phyloP scores from a whole-genome alignment of 2,329 filamentous ascomycete species.

The Calonectria crousiana region DNA sequence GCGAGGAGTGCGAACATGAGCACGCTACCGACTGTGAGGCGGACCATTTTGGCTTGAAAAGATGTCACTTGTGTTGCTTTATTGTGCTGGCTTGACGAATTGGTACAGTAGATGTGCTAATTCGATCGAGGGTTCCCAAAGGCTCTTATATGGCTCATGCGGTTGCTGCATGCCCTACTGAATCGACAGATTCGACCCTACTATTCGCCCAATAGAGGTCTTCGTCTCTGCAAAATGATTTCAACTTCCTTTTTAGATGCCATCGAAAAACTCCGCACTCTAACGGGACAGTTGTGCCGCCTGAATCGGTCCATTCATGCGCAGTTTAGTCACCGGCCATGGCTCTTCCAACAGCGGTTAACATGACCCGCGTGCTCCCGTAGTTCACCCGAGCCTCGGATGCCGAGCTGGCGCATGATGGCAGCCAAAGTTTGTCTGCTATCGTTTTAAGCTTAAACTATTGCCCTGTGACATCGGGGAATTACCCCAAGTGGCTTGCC shows the following conservation, averaged over 20 bases:
- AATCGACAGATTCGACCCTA: background rate
- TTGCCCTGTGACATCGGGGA: background rate
- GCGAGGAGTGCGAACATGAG: background rate
- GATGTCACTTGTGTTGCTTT: background rate
- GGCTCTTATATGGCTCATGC: background rate
- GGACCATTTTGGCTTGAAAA: background rate
- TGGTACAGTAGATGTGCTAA: no score
- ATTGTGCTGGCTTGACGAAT: background rate
- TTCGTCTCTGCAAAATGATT: background rate
- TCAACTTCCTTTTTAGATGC: background rate
- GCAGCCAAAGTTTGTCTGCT: background rate
- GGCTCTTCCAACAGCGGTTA: background rate
- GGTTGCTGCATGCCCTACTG: background rate
- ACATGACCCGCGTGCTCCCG: background rate
- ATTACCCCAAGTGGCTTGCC: background rate
- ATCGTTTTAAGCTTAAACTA: background rate
- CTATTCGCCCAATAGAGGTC: background rate
- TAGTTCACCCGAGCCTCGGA: conserved; percentile 3
- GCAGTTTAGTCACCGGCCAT: background rate
- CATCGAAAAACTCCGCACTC: background rate
- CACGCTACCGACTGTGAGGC: background rate
- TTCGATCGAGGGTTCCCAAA: background rate
- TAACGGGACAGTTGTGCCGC: background rate
- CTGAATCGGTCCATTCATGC: background rate
- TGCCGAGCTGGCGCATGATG: background rate